Evolutionary conservation across 75 land plant species (phyloP), one percentile per base, ranked within the genome.

Genomic region (Pinus tabuliformis): DNA sequence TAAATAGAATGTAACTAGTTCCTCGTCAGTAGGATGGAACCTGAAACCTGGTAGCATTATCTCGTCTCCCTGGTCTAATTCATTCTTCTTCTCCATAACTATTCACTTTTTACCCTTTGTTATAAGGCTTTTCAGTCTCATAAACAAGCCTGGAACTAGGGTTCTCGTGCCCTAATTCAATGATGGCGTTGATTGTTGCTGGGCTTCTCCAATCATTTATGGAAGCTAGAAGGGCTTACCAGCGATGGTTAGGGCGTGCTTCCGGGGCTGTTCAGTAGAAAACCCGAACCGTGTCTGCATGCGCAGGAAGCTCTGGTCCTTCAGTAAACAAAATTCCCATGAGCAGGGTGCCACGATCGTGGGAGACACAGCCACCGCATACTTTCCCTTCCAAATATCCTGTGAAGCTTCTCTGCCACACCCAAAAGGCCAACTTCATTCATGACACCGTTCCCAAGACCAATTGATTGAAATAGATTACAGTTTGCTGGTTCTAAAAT

Each of bases 21-120:
- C 92, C 72, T 89, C 91, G 59, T 91, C 91, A 9, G 91, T 89
- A 0, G 92, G 92, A 72, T 90, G 92, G 75, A 90, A 90, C 15
- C 91, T 70, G 77, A 90, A 90, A 28, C 92, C 92, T 24, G 92
- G 92, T 14, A 88, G 85, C 58, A 59, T 30, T 17, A 78, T 76
- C 17, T 88, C 85, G 0, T 85, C 81, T 20, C 75, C 85, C 12
- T 56, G 58, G 15, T 73, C 58, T 56, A 54, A 2, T 24, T 56
- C 58, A 15, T 73, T 24, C 13, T 28, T 56, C 7, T 24, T 5
- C 6, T 56, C 74, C 74, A 73, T 73, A 22, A 49, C 73, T n/a
- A 8, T 21, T 33, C 33, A 0, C 1, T 2, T 17, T 45, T 39
- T 70, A 6, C 62, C 62, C 22, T 5, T 8, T 60, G 20, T 59